Evolutionary conservation across 164 flowering plant genomes (phyloP).

Genomic region (Magnolia sinica): DNA sequence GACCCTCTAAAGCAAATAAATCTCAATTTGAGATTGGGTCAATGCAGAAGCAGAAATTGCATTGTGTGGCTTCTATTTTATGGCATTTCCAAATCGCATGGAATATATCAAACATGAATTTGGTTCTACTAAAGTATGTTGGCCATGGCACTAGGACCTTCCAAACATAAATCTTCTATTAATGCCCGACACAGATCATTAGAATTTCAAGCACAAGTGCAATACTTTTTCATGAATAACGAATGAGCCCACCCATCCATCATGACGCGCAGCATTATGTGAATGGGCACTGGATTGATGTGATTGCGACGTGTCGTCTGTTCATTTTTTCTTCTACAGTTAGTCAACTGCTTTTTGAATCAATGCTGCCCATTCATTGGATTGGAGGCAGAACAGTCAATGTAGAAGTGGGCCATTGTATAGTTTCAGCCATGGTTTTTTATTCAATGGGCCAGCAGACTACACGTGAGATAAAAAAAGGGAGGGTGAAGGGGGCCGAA

Average conservation of each 20-base stretch:
- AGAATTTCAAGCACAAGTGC: neutral
- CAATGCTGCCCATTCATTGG: neutral
- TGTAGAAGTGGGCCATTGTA: neutral
- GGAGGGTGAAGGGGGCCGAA: neutral
- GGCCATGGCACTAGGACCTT: no score
- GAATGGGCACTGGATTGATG: neutral
- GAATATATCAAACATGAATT: no score
- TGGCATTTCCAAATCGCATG: no score
- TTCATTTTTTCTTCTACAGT: neutral
- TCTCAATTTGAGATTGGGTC: no score
- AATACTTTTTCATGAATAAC: neutral
- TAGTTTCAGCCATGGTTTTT: neutral
- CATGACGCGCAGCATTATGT: neutral
- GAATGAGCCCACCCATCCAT: neutral
- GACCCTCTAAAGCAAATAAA: no score
- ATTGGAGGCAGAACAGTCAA: neutral
- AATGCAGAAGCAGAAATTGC: no score
- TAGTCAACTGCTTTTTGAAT: neutral
- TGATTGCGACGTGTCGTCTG: neutral
- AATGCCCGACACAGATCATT: neutral
- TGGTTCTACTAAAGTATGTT: no score
- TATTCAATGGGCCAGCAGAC: neutral
- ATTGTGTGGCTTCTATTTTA: no score
- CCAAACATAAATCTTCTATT: no score
- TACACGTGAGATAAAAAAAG: neutral